Base-by-base conservation (phyloP, 331 rosid genomes). In the Cydonia oblonga region DNA sequence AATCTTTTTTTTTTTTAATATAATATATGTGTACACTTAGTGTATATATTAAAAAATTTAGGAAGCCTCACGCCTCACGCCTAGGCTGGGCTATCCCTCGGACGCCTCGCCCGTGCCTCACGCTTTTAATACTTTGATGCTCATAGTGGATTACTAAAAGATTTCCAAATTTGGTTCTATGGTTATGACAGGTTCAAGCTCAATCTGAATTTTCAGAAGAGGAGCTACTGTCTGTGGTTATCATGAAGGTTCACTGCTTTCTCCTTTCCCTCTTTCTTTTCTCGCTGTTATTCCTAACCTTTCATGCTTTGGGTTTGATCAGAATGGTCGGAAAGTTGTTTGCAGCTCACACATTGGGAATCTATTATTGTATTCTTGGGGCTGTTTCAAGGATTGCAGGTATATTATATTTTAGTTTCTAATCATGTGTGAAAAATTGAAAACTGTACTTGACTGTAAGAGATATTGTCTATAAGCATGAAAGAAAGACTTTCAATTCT, bases 161-260 rank as follows among this genome's bases (percentile, higher is more conserved):
- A 23, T 20, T 29, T 26, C 40, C 24, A 69, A 33, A 25, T 67
- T 64, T 30, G 66, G 70, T 78, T 76, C 73, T 78, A 49, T 46
- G 68, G 58, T 81, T n/a, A 51, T 46, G 71, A 38, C 75, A 93
- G 96, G 87, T 93, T 60, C 96, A 93, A 74, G 81, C 85, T 57
- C 96, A 71, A 64, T 93, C 98, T 64, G 98, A 93, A 83, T 93
- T 87, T 84, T 90, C 97, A 7, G 98, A 89, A 85, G 97, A 87
- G 49, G 98, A 93, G 82, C 80, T 90, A 66, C 82, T 93, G 33
- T 90, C 97, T 49, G 90, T 93, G 73, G 97, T 93, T 81, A 68
- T 90, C 75, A 87, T 90, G 97, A 93, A 90, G 98, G 98, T 90
- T 74, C 72, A 29, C 72, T 22, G 28, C 38, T 63, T 40, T 58